These are phyloP conservation scores for Otatea glauca DNA, from an alignment of 176 grass and related monocot genomes.

Conservation along the genomic window DNA sequence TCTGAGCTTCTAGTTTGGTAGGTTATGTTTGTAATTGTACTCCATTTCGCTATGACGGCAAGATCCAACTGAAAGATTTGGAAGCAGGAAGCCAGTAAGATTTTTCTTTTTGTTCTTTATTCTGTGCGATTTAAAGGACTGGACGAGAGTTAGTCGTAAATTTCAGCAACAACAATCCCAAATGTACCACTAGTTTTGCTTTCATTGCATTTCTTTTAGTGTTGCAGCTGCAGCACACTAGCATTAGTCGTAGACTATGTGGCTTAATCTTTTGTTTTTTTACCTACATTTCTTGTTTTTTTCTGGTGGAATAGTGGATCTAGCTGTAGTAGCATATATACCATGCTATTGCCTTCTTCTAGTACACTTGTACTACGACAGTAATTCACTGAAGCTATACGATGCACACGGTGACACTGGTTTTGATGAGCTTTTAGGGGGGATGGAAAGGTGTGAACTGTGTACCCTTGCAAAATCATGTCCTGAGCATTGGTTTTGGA, in stretches of 20 bases:
- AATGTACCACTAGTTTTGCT: not conserved
- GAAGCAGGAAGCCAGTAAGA: not conserved
- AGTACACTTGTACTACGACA: not conserved
- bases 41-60: not conserved
- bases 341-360: not conserved
- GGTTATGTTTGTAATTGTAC: constrained; percentile 1
- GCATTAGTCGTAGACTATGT: not conserved
- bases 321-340: not conserved
- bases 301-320: constrained; percentile 20
- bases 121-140: too few relatives aligned
- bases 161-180: not conserved
- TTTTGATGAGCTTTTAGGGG: constrained; percentile 27
- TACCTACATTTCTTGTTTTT: not conserved
- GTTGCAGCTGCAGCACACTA: not conserved
- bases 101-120: too few relatives aligned
- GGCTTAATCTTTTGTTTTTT: not conserved
- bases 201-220: not conserved
- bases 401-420: not conserved
- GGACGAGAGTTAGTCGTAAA: not conserved
- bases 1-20: not conserved
- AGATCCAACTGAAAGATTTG: not conserved
- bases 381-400: not conserved
- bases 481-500: constrained; percentile 37
- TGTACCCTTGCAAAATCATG: constrained; percentile 35
- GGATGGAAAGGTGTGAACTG: constrained; percentile 5